Evolutionary conservation across 23 red algal genomes (phyloP), one percentile per base, ranked within the genome.

Genomic region (Gracilaria vermiculophylla): DNA sequence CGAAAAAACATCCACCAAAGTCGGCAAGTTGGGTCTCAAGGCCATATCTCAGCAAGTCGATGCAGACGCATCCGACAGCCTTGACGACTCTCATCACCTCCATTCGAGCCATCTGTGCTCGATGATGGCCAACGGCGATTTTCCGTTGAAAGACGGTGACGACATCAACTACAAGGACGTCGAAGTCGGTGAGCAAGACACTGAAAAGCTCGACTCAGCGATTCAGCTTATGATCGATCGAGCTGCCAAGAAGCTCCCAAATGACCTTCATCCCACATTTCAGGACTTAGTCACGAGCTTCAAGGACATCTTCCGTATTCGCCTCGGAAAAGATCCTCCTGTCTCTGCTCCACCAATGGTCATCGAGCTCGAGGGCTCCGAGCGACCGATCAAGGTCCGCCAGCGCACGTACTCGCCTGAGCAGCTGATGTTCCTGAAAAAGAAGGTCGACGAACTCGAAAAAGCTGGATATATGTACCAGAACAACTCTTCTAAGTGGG

Each of bases 401-500:
- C 47, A 52, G 23, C 48, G 51, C 8, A 19, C 40, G 3, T 52
- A 88, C 49, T 0, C 83, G 19, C 39, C 48, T 55, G 19, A 35
- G 75, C 64, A 88, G 54, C 8, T 8, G 17, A 67, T 7, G 10
- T 88, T 76, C 48, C 56, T 88, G 31, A 15, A 12, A 21, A 53
- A 37, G 47, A 88, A 64, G 11, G 53, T 88, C 2, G 7, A 42
- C 3, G 35, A 76, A 44, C 55, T 77, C 41, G 39, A 76, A 56
- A 53, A 25, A 11, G 67, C 54, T 31, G 37, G 66, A 51, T 41
- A 64, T 19, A 45, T 88, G 5, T 77, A 65, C 39, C 11, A 28
- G 14, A 75, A 88, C 13, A 65, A 65, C 36, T 2, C 83, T 42
- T 64, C 66, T 33, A 74, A 56, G 29, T 88, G 83, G 83, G 83